Percentiles rank a stretch among this genome's conserved stretches.
phyloP scores from a whole-genome alignment of 2,329 filamentous ascomycete species.

The Paracorniculantispora psalliotae region DNA sequence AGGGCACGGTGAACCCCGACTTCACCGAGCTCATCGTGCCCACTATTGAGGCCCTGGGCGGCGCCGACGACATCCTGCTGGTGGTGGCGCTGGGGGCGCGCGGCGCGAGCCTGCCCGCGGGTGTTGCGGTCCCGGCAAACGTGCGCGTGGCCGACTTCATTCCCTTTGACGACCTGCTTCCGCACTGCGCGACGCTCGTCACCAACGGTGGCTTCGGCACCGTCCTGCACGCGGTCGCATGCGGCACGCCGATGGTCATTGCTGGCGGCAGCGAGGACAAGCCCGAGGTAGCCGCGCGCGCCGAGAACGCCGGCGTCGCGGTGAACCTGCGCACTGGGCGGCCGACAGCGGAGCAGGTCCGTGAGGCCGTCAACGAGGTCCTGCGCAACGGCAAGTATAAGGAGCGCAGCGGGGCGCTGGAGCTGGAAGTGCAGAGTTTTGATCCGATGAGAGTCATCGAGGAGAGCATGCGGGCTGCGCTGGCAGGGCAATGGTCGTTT shows the following conservation, averaged over 20 bases:
- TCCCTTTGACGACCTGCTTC: conserved; percentile 42
- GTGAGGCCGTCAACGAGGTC: neutral
- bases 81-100: conserved; percentile 27
- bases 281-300: neutral
- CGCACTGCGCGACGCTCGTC: conserved; percentile 41
- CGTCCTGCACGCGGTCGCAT: neutral
- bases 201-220: conserved; percentile 44
- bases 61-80: conserved; percentile 33
- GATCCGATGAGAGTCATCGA: neutral
- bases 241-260: neutral
- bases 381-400: neutral
- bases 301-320: neutral
- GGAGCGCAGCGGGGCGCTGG: neutral
- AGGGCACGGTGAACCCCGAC: conserved; percentile 41
- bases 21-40: conserved; percentile 41
- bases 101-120: conserved; percentile 20
- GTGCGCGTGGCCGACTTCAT: conserved; percentile 41
- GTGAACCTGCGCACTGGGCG: neutral
- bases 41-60: conserved; percentile 36
- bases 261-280: neutral
- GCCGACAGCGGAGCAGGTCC: neutral
- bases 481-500: neutral
- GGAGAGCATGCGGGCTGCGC: neutral
- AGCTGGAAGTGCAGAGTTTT: neutral
- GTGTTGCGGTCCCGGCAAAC: conserved; percentile 35